Base-by-base conservation (phyloP, 179 eudicot species). In the Spergularia azorica region DNA sequence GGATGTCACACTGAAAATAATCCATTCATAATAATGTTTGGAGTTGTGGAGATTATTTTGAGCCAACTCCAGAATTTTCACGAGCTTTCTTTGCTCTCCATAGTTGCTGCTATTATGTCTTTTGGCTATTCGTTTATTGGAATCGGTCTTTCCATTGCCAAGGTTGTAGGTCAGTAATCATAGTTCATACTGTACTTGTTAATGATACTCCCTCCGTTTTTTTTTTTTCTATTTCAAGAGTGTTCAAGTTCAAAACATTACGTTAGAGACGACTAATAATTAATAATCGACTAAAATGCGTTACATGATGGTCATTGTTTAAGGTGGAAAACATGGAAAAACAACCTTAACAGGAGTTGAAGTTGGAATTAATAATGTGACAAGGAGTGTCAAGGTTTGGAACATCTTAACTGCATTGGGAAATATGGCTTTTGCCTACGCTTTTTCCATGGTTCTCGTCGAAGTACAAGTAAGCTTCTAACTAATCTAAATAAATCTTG, bases 11-110 rank as follows among this genome's bases (percentile, higher is more conserved):
- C 79, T 17, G 58, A 79, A 58, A 89, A 83, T 71, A 79, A 84
- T 57, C 70, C 56, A 4, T 89, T 60, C 73, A 81, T 90, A 48
- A 16, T 83, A 14, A 69, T 77, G 11, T 90, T 80, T 79, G 95
- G 86, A 58, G 14, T 70, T 0, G 38, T 73, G 9, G 79, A 90
- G 69, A 51, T 89, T n/a, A 18, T 90, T 36, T 64, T 89, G 11
- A 79, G 90, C 80, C 95, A 90, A 81, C 82, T 89, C 15, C 95
- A 87, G n/a, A 82, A 89, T 73, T 87, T 90, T 63, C 88, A 85
- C 75, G 62, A 90, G 77, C 88, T 90, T 5, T 89, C 91, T 2
- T 38, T 72, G 36, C 87, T 89, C 50, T 90, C 95, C 1, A 71
- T 86, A 48, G 51, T 90, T 11, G 89, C 95, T 18, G 85, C 92